Conservation (phyloP, 768 basidiomycete species). For the Epithele typhae region DNA sequence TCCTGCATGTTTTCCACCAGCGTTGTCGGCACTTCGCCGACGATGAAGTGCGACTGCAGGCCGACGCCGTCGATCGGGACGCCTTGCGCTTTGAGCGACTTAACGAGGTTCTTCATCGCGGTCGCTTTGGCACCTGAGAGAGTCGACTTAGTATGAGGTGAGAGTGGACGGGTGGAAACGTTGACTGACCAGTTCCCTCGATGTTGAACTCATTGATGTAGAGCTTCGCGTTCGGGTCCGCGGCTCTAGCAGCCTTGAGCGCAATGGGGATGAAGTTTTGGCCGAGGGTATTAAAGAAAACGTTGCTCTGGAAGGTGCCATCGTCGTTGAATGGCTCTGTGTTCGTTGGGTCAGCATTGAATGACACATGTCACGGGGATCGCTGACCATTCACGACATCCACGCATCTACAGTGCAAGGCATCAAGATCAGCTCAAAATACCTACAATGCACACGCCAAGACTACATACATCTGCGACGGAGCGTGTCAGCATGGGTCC, state of each 20-base stretch:
- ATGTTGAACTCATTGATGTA: conserved; percentile 44
- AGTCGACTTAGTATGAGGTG: background rate
- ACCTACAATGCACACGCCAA: too few species aligned
- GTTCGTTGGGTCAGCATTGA: background rate
- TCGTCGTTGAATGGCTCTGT: conserved; percentile 52
- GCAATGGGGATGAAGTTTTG: conserved; percentile 45
- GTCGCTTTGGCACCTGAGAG: conserved; percentile 47
- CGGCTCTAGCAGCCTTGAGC: conserved; percentile 44
- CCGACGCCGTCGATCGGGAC: conserved; percentile 61
- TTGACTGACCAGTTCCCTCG: conserved; percentile 30
- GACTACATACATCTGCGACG: background rate
- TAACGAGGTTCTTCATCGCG: conserved; percentile 50
- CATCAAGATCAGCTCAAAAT: background rate
- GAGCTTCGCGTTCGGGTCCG: conserved; percentile 52
- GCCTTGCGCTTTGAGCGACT: conserved; percentile 41
- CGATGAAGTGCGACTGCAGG: conserved; percentile 55
- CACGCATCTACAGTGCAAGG: conserved; percentile 33
- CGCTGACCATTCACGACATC: conserved; percentile 45
- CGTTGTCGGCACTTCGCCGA: conserved; percentile 46
- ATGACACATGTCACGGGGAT: too few species aligned
- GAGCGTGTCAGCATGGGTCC: too few species aligned
- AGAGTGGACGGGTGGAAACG: too few species aligned
- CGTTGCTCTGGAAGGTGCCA: conserved; percentile 47
- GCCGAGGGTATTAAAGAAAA: conserved; percentile 55
- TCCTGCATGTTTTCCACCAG: conserved; percentile 44